phyloP scores from a whole-genome alignment of 805 yeast genomes.

The Kregervanrija delftensis region DNA sequence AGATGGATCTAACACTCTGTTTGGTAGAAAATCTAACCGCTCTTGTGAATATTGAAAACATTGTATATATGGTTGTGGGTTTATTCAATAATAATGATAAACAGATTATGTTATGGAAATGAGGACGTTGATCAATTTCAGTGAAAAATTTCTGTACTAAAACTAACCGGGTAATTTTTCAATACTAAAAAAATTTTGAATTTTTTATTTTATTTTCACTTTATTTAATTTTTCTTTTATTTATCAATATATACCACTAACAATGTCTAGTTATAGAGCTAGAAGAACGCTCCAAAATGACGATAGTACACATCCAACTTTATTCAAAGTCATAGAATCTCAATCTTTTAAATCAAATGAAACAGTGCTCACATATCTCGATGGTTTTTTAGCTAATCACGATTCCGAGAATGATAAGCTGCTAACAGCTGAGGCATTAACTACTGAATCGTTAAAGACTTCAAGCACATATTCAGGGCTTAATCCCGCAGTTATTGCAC shows the following conservation, averaged over 20 bases:
- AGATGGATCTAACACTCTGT: too few species aligned
- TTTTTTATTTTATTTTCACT: too few species aligned
- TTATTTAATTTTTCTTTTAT: too few species aligned
- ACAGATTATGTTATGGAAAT: too few species aligned
- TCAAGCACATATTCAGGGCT: slow-evolving; percentile 18
- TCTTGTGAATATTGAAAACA: too few species aligned
- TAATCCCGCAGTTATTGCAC: slow-evolving; percentile 23
- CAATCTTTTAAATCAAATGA: slow-evolving; percentile 11
- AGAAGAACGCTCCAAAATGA: slow-evolving; percentile 8
- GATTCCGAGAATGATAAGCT: slow-evolving; percentile 1
- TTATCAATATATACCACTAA: neutral
- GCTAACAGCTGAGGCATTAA: neutral
- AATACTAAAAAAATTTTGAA: too few species aligned
- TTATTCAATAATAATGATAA: too few species aligned
- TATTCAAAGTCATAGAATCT: slow-evolving; percentile 8
- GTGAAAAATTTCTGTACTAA: too few species aligned
- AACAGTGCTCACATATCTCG: slow-evolving; percentile 8
- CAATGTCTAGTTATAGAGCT: slow-evolving; percentile 6
- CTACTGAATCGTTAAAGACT: neutral
- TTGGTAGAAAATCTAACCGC: too few species aligned
- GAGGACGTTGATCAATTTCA: too few species aligned
- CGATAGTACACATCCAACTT: slow-evolving; percentile 9
- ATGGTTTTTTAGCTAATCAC: slow-evolving; percentile 7
- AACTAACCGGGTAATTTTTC: too few species aligned
- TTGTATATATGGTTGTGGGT: too few species aligned